Conservation (phyloP, 2,329 filamentous ascomycete species). For the Teratosphaeria destructans region DNA sequence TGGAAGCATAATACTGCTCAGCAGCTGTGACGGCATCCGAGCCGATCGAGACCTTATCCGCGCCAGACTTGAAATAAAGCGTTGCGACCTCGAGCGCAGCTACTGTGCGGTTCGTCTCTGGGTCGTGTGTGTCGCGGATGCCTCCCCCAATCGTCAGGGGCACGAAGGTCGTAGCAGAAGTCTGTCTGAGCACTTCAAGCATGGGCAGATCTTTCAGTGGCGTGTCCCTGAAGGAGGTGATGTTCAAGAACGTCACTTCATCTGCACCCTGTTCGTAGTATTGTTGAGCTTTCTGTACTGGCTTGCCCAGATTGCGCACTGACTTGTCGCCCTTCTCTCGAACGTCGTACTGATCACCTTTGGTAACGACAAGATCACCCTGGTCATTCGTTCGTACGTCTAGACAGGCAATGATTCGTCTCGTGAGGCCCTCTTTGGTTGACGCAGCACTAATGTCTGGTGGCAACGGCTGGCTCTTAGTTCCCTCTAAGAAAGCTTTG, state of each 20-base stretch:
- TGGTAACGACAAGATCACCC: constrained; percentile 92
- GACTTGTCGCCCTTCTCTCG: constrained; percentile 62
- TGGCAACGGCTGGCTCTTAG: constrained; percentile 46
- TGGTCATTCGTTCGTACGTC: constrained; percentile 91
- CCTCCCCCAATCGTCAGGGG: constrained; percentile 92
- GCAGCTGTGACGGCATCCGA: constrained; percentile 89
- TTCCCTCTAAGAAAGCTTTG: constrained; percentile 74
- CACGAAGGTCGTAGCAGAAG: constrained; percentile 88
- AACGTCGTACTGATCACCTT: constrained; percentile 97
- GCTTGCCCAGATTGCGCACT: constrained; percentile 92
- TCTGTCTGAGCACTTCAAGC: constrained; percentile 81
- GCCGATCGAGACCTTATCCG: constrained; percentile 95
- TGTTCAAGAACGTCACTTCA: constrained; percentile 96
- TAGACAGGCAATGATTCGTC: constrained; percentile 87
- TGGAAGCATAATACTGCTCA: constrained; percentile 72
- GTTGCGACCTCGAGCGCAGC: constrained; percentile 85
- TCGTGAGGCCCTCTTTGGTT: constrained; percentile 63
- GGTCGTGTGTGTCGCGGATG: constrained; percentile 85
- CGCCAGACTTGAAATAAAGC: constrained; percentile 94
- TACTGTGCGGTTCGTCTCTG: constrained; percentile 67
- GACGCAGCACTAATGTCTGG: constrained; percentile 21
- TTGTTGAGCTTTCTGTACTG: constrained; percentile 81
- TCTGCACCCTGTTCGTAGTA: constrained; percentile 97
- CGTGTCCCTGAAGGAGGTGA: constrained; percentile 93
- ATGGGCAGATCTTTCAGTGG: constrained; percentile 87